phyloP scores from a whole-genome alignment of 2,329 filamentous ascomycete genomes.

The Leptographium galeiforme region DNA sequence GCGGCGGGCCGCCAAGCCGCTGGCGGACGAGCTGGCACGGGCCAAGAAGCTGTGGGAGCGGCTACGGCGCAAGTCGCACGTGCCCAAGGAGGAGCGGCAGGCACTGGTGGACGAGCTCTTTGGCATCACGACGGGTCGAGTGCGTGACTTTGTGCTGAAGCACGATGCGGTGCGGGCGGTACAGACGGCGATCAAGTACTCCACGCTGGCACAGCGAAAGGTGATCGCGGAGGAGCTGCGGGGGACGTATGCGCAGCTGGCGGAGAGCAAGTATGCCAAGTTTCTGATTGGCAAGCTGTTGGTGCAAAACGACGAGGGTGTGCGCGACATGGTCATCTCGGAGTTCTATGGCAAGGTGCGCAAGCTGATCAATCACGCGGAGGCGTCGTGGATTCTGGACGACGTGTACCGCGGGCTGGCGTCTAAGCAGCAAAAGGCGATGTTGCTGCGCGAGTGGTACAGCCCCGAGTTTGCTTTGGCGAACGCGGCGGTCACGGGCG shows the following conservation, averaged over 20 bases:
- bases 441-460: constrained; percentile 87
- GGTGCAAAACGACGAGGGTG: constrained; percentile 78
- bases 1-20: constrained; percentile 82
- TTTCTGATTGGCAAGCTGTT: constrained; percentile 93
- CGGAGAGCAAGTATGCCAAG: constrained; percentile 94
- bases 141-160: constrained; percentile 96
- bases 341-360: constrained; percentile 93
- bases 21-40: constrained; percentile 76
- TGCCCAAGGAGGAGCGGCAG: constrained; percentile 78
- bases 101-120: constrained; percentile 82
- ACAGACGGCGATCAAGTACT: constrained; percentile 94
- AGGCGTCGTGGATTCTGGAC: constrained; percentile 95
- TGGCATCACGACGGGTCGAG: constrained; percentile 74
- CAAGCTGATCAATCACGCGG: constrained; percentile 87
- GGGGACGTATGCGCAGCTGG: constrained; percentile 70
- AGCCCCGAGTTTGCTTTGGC: constrained; percentile 84
- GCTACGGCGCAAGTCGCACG: constrained; percentile 82
- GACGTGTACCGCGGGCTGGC: constrained; percentile 88
- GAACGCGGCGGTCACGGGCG: constrained; percentile 15
- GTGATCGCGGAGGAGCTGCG: constrained; percentile 78
- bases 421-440: constrained; percentile 72
- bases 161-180: constrained; percentile 95
- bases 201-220: constrained; percentile 68
- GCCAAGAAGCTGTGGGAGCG: constrained; percentile 97
- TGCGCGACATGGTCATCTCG: constrained; percentile 75